Evolutionary conservation across 2,329 filamentous ascomycete species (phyloP).

Genomic region (Chaetomiaceae sp.): DNA sequence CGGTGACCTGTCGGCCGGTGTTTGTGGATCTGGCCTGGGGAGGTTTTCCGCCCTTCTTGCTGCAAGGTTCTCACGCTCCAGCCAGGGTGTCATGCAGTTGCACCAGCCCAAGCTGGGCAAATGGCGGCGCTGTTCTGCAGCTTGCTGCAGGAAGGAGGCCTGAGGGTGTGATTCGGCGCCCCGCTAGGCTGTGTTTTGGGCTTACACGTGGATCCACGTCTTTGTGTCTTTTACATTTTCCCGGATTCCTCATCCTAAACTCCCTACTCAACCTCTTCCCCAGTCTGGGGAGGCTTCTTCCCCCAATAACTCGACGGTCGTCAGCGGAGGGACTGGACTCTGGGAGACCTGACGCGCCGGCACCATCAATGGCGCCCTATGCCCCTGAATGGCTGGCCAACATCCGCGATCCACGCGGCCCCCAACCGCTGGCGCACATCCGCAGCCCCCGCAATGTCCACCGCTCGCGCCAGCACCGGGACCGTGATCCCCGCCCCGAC

Average conservation of each 20-base stretch:
- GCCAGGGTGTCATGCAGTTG: too few species aligned
- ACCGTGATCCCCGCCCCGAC: not conserved
- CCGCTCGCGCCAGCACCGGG: not conserved
- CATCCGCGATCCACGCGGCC: constrained; percentile 5
- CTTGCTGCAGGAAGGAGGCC: too few species aligned
- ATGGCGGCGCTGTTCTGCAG: too few species aligned
- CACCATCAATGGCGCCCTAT: constrained; percentile 15
- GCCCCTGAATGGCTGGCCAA: constrained; percentile 3
- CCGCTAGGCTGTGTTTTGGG: constrained; percentile 4
- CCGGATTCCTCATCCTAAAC: not conserved
- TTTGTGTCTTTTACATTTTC: not conserved
- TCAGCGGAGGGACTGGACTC: not conserved
- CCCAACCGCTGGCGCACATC: constrained; percentile 6
- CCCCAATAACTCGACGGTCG: too few species aligned
- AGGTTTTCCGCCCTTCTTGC: too few species aligned
- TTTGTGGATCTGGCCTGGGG: too few species aligned
- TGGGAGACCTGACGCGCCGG: not conserved
- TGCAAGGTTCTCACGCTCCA: too few species aligned
- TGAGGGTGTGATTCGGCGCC: not conserved
- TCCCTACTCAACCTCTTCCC: not conserved
- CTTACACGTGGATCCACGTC: not conserved
- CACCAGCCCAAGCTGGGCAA: too few species aligned
- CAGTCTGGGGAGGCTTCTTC: too few species aligned
- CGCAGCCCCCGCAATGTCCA: not conserved
- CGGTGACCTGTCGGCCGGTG: too few species aligned